Evolutionary conservation across 305 asterid species (phyloP), one percentile per base, ranked within the genome.

Genomic region (Caryopteris hybrid): DNA sequence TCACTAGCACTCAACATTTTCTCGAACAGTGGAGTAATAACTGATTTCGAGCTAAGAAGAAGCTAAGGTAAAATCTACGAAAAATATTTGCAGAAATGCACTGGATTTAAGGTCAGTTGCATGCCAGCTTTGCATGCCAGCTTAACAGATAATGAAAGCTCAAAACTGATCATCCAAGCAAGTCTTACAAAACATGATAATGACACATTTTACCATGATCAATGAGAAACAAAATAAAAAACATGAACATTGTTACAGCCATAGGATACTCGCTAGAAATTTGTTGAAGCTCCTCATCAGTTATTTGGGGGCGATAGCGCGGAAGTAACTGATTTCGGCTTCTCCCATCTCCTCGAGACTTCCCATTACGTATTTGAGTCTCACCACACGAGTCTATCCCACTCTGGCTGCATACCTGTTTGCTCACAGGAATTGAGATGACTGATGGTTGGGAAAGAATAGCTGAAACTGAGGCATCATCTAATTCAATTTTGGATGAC

Each of bases 1-100:
- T 94, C 99, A 61, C 99, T 94, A 70, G 98, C 98, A 68, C 95
- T 94, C 60, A 94, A 77, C 86, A 84, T 87, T 85, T 94, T 94
- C 85, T 94, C 98, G 47, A 94, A 94, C 85, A 94, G 75, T 43
- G 99, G 99, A 59, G 86, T 89, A 16, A 91, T 84, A 56, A 84
- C 86, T 50, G 89, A 81, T 68, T 86, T 91, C 58, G 91, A 82
- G 74, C 96, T 91, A 66, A 54, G 69, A 72, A 69, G 68, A 78
- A 76, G 89, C 86, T 84, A 87, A 88, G 91, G 91, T 55, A 46
- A 76, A 70, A 73, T 73, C 74, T 57, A 75, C 22, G 60, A 72
- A 53, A 20, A 71, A 47, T 8, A 55, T 41, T 67, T 55, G 61
- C 70, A 33, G 47, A 80, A 67, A 50, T 7, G 61, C 61, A 47